Percentiles rank a stretch among this genome's conserved stretches.
These are phyloP conservation scores for Colletotrichum viniferum DNA, from an alignment of 2,329 filamentous ascomycete genomes.

Conservation along the genomic window DNA sequence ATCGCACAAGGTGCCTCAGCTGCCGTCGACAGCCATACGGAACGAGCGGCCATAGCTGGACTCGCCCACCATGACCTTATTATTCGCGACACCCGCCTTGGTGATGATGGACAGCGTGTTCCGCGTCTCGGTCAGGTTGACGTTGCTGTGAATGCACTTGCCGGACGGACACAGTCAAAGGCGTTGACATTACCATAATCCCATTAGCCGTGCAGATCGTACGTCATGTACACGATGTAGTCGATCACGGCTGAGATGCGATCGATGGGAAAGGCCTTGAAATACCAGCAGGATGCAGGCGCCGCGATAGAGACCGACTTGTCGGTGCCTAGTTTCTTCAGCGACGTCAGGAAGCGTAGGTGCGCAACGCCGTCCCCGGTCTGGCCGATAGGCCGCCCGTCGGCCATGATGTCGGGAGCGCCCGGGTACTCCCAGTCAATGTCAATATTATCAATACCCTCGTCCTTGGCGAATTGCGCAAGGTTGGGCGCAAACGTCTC, in stretches of 20 bases:
- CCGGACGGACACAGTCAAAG: not conserved
- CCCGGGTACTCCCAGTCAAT: slow-evolving; percentile 42
- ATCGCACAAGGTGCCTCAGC: slow-evolving; percentile 27
- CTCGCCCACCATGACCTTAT: slow-evolving; percentile 35
- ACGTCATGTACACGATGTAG: slow-evolving; percentile 40
- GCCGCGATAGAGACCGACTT: slow-evolving; percentile 40
- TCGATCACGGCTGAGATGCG: slow-evolving; percentile 33
- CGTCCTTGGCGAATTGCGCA: slow-evolving; percentile 34
- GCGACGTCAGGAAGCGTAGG: not conserved
- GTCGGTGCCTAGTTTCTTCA: slow-evolving; percentile 24
- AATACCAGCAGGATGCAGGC: slow-evolving; percentile 42
- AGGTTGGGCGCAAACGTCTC: slow-evolving; percentile 30
- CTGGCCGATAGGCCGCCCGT: not conserved
- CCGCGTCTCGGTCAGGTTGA: slow-evolving; percentile 42
- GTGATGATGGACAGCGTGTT: slow-evolving; percentile 39
- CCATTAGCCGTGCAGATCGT: slow-evolving; percentile 34
- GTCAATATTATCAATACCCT: slow-evolving; percentile 31
- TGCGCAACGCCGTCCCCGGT: slow-evolving; percentile 25
- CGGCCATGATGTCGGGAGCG: not conserved
- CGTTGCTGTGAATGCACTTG: slow-evolving; percentile 1
- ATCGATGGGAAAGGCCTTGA: slow-evolving; percentile 38
- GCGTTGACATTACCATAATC: slow-evolving; percentile 26
- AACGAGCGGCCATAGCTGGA: slow-evolving; percentile 36
- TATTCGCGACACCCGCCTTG: slow-evolving; percentile 32
- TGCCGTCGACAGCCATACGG: slow-evolving; percentile 32